These are phyloP conservation scores for Leptographium radiaticola DNA, from an alignment of 2,329 filamentous ascomycete species.

Conservation along the genomic window DNA sequence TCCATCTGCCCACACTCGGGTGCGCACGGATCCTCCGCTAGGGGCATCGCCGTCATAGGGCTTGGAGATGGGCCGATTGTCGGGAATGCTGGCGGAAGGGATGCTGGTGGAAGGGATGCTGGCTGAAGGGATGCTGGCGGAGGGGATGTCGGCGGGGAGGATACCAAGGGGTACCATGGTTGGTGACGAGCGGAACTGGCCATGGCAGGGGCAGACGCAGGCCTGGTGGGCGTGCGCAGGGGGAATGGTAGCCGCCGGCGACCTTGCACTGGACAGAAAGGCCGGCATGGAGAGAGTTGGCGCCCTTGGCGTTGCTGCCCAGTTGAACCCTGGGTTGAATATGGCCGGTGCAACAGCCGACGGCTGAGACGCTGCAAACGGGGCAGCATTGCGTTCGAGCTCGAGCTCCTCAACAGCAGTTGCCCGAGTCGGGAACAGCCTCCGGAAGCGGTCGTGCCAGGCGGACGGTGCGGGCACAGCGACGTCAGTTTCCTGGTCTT, in stretches of 20 bases:
- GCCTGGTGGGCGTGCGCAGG: too few species aligned
- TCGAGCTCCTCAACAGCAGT: neutral
- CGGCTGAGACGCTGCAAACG: neutral
- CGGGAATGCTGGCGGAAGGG: too few species aligned
- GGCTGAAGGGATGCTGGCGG: too few species aligned
- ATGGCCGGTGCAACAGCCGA: neutral
- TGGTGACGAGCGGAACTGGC: neutral
- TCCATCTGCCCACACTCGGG: neutral
- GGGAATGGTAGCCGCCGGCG: too few species aligned
- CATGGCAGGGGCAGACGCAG: neutral
- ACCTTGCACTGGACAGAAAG: neutral
- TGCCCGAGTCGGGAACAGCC: neutral
- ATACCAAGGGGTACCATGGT: too few species aligned
- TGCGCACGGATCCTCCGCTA: neutral
- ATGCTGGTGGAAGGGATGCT: too few species aligned
- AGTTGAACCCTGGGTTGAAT: conserved; percentile 8
- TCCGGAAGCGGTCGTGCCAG: neutral
- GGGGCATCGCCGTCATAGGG: neutral
- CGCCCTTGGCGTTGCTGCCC: neutral
- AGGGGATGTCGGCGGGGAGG: too few species aligned
- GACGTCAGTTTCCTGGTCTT: neutral
- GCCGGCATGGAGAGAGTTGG: neutral
- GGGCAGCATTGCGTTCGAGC: neutral
- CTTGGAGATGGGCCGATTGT: neutral
- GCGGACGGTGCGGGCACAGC: neutral